These are phyloP conservation scores for Juncus effusus DNA, from an alignment of 176 grass and related monocot species.

Conservation along the genomic window DNA sequence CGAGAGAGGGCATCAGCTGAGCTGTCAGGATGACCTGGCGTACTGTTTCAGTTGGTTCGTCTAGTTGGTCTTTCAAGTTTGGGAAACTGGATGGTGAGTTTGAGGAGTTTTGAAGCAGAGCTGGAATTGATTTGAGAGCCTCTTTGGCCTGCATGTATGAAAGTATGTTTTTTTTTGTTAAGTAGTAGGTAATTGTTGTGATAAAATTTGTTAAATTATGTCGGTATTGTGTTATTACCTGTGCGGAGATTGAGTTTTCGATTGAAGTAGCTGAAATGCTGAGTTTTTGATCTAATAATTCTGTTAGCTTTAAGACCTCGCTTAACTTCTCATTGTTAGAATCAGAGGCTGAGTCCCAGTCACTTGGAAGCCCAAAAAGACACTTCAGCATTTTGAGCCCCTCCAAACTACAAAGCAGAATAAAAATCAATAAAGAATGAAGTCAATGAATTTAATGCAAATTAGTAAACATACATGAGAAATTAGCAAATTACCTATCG, in stretches of 20 bases:
- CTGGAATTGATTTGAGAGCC: conserved; percentile 45
- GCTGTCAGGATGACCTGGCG: conserved; percentile 56
- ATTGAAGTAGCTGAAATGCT: conserved; percentile 24
- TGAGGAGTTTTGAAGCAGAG: conserved; percentile 43
- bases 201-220: background rate
- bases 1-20: conserved; percentile 55
- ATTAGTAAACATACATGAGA: background rate
- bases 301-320: conserved; percentile 44
- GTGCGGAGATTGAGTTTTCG: conserved; percentile 42
- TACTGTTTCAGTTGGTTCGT: conserved; percentile 37
- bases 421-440: conserved; percentile 4
- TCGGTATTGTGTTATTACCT: conserved; percentile 42
- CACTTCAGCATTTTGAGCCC: conserved; percentile 61
- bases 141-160: conserved; percentile 46
- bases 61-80: conserved; percentile 42
- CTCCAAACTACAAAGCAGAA: conserved; percentile 43
- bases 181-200: no score
- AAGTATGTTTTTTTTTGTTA: background rate
- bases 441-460: background rate
- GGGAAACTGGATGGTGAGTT: conserved; percentile 33
- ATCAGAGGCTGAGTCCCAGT: conserved; percentile 34
- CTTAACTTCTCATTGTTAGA: conserved; percentile 43
- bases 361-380: conserved; percentile 67
- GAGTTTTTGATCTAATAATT: conserved; percentile 48
- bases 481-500: conserved; percentile 48